Evolutionary conservation across 805 yeast species (phyloP).

Genomic region (Barnettozyma sucrosica): DNA sequence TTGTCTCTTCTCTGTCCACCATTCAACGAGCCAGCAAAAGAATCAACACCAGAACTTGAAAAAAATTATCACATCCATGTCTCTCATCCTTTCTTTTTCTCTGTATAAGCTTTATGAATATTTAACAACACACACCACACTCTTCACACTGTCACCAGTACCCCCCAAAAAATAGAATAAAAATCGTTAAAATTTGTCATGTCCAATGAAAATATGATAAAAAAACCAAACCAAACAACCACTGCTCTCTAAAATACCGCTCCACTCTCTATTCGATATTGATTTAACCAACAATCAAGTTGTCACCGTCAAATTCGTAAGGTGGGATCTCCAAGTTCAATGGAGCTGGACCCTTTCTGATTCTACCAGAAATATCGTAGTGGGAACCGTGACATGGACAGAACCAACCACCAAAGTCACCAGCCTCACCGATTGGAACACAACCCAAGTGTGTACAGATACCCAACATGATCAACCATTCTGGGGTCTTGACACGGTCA

Average conservation of each 20-base stretch:
- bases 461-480: constrained; percentile 99
- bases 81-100: neutral
- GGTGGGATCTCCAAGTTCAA: constrained; percentile 94
- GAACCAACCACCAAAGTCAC: constrained; percentile 99
- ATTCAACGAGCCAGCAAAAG: neutral
- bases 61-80: neutral
- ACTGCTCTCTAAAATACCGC: neutral
- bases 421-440: constrained; percentile 99
- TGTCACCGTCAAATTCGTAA: constrained; percentile 81
- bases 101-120: constrained; percentile 6
- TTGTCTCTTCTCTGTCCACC: neutral
- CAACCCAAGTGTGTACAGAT: constrained; percentile 99
- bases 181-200: constrained; percentile 13
- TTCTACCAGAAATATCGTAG: constrained; percentile 99
- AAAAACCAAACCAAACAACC: constrained; percentile 1
- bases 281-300: constrained; percentile 78
- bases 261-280: neutral
- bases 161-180: constrained; percentile 8
- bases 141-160: constrained; percentile 1
- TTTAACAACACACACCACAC: constrained; percentile 6
- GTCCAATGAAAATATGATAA: constrained; percentile 10
- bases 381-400: constrained; percentile 99
- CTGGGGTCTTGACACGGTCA: constrained; percentile 93
- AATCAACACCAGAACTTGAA: neutral
- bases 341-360: constrained; percentile 99